A percentile compares a stretch with the other conserved stretches of the same genome.
phyloP scores from a whole-genome alignment of 345 rosid genomes.

The Angophora floribunda region DNA sequence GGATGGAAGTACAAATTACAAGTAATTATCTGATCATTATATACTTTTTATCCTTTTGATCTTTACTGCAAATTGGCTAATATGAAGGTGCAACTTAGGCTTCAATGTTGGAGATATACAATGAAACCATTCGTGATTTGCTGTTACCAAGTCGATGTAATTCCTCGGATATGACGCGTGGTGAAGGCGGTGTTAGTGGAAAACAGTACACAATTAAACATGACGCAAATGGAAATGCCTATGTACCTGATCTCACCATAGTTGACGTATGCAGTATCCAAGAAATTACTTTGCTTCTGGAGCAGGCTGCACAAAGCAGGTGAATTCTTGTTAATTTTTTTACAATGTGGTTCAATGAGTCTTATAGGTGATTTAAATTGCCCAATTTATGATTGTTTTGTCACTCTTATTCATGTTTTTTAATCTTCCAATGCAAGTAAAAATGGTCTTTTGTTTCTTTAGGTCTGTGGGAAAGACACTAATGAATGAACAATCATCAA shows the following conservation, averaged over 20 bases:
- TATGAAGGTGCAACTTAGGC: conserved; percentile 25
- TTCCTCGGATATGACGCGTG: conserved; percentile 20
- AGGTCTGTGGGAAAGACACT: conserved; percentile 91
- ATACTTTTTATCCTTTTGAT: neutral
- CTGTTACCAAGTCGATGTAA: conserved; percentile 35
- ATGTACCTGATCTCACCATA: conserved; percentile 77
- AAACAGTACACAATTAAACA: conserved; percentile 81
- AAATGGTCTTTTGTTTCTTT: neutral
- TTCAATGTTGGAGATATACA: conserved; percentile 97
- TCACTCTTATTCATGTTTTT: neutral
- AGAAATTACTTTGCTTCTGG: conserved; percentile 67
- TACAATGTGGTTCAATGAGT: neutral
- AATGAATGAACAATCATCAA: conserved; percentile 81
- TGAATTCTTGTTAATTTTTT: conserved; percentile 3
- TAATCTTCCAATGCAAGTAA: neutral
- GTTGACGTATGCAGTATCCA: conserved; percentile 69
- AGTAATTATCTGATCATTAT: conserved; percentile 19
- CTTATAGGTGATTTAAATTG: neutral
- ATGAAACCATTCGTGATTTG: conserved; percentile 82
- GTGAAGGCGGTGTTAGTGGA: conserved; percentile 46
- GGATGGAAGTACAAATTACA: conserved; percentile 99
- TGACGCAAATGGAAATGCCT: conserved; percentile 69
- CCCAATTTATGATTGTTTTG: neutral
- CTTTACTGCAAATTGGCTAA: neutral
- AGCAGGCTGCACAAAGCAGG: conserved; percentile 95